Percentiles rank a stretch among this genome's conserved stretches.
Evolutionary conservation across 1,284 basidiomycete species (phyloP).

Genomic region (Irpex sp.): DNA sequence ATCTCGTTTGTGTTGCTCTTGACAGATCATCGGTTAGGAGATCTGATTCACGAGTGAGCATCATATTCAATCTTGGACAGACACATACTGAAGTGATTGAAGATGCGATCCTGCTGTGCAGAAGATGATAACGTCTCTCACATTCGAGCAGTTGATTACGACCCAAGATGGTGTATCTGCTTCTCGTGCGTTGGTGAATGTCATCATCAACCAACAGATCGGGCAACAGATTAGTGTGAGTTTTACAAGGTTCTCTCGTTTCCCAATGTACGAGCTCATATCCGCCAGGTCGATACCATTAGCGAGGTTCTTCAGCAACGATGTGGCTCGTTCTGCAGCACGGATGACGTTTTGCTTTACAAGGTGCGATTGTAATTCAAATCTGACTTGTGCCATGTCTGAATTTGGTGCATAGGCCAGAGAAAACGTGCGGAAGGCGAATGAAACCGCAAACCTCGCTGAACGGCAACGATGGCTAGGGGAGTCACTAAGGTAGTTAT

Average conservation of each 20-base stretch:
- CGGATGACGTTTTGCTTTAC: slow-evolving; percentile 97
- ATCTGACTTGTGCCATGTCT: neutral
- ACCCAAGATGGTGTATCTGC: slow-evolving; percentile 76
- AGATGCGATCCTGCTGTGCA: slow-evolving; percentile 72
- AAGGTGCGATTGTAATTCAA: slow-evolving; percentile 51
- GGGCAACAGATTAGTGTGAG: slow-evolving; percentile 90
- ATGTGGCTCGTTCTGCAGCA: slow-evolving; percentile 96
- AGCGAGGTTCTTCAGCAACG: slow-evolving; percentile 91
- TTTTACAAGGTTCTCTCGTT: slow-evolving; percentile 4
- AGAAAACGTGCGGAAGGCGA: slow-evolving; percentile 88
- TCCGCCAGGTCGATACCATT: slow-evolving; percentile 83
- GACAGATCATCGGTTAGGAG: slow-evolving; percentile 87
- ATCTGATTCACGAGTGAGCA: slow-evolving; percentile 74
- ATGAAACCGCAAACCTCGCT: slow-evolving; percentile 67
- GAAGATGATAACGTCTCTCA: slow-evolving; percentile 60
- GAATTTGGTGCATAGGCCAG: slow-evolving; percentile 60
- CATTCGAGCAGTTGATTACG: slow-evolving; percentile 83
- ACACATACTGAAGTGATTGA: slow-evolving; percentile 5
- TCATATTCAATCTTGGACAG: slow-evolving; percentile 1
- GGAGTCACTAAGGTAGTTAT: slow-evolving; percentile 76
- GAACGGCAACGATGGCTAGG: slow-evolving; percentile 74
- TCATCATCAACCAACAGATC: slow-evolving; percentile 97
- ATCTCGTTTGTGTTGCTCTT: slow-evolving; percentile 91
- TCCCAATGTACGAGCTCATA: neutral
- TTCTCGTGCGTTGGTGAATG: slow-evolving; percentile 86